Evolutionary conservation across 257 asterid genomes (phyloP), one percentile per base, ranked within the genome.

Genomic region (Vinca minor): DNA sequence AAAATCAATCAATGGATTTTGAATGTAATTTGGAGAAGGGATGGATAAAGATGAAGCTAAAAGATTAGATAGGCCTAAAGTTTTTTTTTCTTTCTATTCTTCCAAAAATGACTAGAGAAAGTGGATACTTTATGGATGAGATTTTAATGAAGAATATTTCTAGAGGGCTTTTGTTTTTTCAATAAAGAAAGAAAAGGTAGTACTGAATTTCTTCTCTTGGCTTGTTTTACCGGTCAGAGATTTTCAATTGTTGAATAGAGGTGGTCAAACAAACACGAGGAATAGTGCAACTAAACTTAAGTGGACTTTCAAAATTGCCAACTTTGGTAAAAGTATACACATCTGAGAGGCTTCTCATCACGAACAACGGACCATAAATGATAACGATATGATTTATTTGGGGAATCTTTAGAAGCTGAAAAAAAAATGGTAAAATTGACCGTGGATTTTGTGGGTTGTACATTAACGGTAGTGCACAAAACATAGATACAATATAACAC

Each of bases 81-180:
- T 3, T 7, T 34, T 34, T 34, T 34, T 34, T 34, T 34, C 2
- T 66, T 59, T 26, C 25, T n/a, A n/a, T n/a, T n/a, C n/a, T n/a
- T 5, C 48, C 2, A 0, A 45, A 62, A 71, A 50, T 62, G 72
- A 82, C 77, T 75, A 80, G 73, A 65, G 62, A 74, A 74, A 61
- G 85, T 73, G 74, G 85, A 80, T 76, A 39, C 35, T 59, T 59
- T 12, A 63, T 42, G 26, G 38, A 4, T 32, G 34, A 32, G 45
- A 45, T 76, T 73, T 77, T 81, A 75, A 67, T 59, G 65, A 68
- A 63, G 69, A 69, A 69, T 4, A 52, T 62, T 55, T 62, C 64
- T 62, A 36, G 66, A 64, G 65, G 10, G n/a, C 17, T 31, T 25
- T 50, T n/a, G n/a, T n/a, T n/a, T 34, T 20, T 32, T 0, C 11